These are phyloP conservation scores for Aspergillus sp. DNA, from an alignment of 2,329 filamentous ascomycete species.

Conservation along the genomic window DNA sequence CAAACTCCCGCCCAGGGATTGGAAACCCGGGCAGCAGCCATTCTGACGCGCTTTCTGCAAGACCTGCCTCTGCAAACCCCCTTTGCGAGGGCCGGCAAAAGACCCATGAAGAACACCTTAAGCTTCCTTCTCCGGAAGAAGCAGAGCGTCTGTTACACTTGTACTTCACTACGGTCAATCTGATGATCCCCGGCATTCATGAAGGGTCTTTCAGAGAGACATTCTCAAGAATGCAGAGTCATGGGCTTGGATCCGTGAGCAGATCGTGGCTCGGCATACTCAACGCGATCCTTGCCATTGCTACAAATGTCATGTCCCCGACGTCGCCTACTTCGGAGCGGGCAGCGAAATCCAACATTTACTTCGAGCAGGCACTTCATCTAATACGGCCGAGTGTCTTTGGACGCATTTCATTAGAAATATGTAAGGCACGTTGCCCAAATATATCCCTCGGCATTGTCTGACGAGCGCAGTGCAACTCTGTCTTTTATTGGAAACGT, in stretches of 20 bases:
- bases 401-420: slow-evolving; percentile 12
- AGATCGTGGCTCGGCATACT: slow-evolving; percentile 10
- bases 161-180: slow-evolving; percentile 11
- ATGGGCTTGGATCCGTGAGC: neutral
- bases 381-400: neutral
- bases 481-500: neutral
- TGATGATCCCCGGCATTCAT: slow-evolving; percentile 14
- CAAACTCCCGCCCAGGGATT: neutral
- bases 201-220: slow-evolving; percentile 11
- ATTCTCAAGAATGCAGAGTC: slow-evolving; percentile 1
- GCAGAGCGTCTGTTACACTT: slow-evolving; percentile 6
- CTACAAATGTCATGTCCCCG: slow-evolving; percentile 10
- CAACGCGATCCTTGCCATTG: slow-evolving; percentile 8
- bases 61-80: neutral
- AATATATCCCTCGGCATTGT: neutral
- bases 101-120: neutral
- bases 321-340: slow-evolving; percentile 9
- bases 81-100: neutral
- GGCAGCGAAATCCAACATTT: neutral
- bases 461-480: neutral
- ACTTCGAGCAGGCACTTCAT: slow-evolving; percentile 2
- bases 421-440: slow-evolving; percentile 1
- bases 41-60: neutral
- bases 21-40: neutral
- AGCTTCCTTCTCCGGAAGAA: slow-evolving; percentile 7